Percentiles rank a stretch among this genome's conserved stretches.
phyloP scores from a whole-genome alignment of 2,329 filamentous ascomycete species.

The Hymenoscyphus occultus region DNA sequence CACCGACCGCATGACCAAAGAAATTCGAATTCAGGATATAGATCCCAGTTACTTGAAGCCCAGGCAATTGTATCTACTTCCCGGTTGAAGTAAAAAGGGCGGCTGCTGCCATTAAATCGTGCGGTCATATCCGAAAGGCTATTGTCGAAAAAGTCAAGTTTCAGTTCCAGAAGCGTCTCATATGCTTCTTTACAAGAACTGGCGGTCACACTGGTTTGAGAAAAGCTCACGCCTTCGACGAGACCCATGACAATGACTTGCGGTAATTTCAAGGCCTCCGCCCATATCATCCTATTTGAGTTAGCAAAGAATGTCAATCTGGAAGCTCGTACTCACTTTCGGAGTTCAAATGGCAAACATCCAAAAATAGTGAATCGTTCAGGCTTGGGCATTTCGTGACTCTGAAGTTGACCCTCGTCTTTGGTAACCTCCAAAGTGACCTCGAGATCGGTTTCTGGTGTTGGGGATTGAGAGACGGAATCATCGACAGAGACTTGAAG shows the following conservation, averaged over 20 bases:
- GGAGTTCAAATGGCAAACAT: neutral
- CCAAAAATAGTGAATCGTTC: neutral
- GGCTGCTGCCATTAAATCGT: too few species aligned
- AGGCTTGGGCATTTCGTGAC: neutral
- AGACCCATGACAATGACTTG: neutral
- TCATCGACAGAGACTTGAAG: too few species aligned
- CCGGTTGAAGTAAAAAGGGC: neutral
- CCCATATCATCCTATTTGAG: neutral
- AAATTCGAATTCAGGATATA: too few species aligned
- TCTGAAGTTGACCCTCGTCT: neutral
- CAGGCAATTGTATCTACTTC: neutral
- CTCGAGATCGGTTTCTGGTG: neutral
- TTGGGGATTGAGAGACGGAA: too few species aligned
- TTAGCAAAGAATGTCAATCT: neutral
- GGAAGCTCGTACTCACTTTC: neutral
- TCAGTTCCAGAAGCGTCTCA: neutral
- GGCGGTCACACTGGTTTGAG: neutral
- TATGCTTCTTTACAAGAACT: constrained; percentile 1
- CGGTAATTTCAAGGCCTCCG: neutral
- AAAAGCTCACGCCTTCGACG: neutral
- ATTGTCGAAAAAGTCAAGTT: neutral
- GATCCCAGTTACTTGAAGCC: neutral
- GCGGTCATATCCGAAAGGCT: neutral
- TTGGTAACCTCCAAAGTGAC: neutral
- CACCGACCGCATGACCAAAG: too few species aligned